Percentiles rank a stretch among this genome's conserved stretches.
phyloP scores from a whole-genome alignment of 257 asterid genomes.

The Capsicum rhomboideum region DNA sequence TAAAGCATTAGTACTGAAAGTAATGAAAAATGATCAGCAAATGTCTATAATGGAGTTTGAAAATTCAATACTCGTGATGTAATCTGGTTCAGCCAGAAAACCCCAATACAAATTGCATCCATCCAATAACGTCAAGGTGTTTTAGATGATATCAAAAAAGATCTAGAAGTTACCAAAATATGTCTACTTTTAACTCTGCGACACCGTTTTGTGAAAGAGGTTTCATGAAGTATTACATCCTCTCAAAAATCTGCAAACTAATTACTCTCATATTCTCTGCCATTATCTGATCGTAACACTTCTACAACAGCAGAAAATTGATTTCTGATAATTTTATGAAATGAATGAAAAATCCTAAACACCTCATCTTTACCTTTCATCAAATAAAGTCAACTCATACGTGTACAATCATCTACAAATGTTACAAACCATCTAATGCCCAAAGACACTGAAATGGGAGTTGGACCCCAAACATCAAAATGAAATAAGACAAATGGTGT shows the following conservation, averaged over 20 bases:
- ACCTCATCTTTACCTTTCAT: not conserved
- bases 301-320: not conserved
- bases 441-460: not conserved
- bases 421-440: not conserved
- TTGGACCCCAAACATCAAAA: not conserved
- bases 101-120: not conserved
- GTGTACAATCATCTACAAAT: constrained; percentile 3
- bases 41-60: not conserved
- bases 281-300: not conserved
- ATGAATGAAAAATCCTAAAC: not conserved
- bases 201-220: not conserved
- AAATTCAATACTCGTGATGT: not conserved
- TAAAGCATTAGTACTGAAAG: no score
- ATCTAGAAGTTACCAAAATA: not conserved
- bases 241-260: not conserved
- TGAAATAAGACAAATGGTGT: no score
- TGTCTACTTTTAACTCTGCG: not conserved
- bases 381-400: not conserved
- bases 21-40: not conserved
- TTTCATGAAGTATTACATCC: not conserved
- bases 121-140: not conserved
- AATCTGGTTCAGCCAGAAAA: no score
- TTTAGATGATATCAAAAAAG: not conserved
- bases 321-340: not conserved
- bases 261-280: not conserved